A percentile compares a stretch with the other conserved stretches of the same genome.
These are phyloP conservation scores for Bassia scoparia DNA, from an alignment of 148 eudicot species.

Conservation along the genomic window DNA sequence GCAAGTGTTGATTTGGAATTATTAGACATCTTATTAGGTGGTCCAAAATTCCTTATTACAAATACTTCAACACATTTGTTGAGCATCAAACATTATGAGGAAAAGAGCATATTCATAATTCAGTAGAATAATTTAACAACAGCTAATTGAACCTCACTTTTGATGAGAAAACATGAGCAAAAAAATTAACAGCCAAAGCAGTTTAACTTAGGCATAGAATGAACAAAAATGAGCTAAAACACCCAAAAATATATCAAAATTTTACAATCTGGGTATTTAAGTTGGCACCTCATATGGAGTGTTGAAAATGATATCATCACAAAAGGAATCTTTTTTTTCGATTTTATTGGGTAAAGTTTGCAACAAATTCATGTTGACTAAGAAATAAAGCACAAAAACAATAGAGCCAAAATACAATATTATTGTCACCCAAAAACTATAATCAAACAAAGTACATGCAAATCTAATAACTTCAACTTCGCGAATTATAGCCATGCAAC, in stretches of 20 bases:
- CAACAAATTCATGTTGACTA: not conserved
- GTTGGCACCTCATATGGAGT: not conserved
- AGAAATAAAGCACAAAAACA: not conserved
- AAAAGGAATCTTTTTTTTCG: not conserved
- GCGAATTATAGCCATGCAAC: slow-evolving; percentile 28
- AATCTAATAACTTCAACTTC: slow-evolving; percentile 3
- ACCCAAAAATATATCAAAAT: slow-evolving; percentile 1
- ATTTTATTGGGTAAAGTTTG: not conserved
- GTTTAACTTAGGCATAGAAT: not conserved
- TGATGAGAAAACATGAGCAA: not conserved
- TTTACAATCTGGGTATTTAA: slow-evolving; percentile 7
- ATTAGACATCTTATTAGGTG: slow-evolving; percentile 15
- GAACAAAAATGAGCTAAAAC: slow-evolving; percentile 1
- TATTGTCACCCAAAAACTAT: not conserved
- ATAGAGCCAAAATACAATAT: not conserved
- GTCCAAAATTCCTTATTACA: slow-evolving; percentile 14
- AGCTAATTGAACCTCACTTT: not conserved
- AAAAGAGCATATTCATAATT: slow-evolving; percentile 7
- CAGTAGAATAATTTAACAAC: slow-evolving; percentile 2
- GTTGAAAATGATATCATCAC: not conserved
- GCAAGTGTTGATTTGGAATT: slow-evolving; percentile 20
- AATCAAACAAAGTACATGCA: slow-evolving; percentile 27
- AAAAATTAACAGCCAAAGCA: not conserved
- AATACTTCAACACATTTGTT: slow-evolving; percentile 4
- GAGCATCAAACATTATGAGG: slow-evolving; percentile 10